phyloP scores from a whole-genome alignment of 306 rosid species.

The Dalbergia oliveri region DNA sequence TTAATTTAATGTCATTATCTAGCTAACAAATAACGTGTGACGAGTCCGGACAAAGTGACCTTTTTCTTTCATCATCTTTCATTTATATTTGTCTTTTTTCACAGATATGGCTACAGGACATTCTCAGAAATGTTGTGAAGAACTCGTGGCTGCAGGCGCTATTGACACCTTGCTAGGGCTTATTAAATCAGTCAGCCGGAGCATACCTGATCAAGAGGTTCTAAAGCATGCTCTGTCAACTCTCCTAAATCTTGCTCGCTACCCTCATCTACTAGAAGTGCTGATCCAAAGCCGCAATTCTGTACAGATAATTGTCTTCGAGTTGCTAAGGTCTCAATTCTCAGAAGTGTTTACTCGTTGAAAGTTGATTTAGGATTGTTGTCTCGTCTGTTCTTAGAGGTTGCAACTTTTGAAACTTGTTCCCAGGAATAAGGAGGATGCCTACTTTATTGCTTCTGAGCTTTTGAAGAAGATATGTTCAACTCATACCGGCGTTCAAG shows the following conservation, averaged over 20 bases:
- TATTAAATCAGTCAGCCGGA: conserved; percentile 79
- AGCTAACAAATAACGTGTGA: not conserved
- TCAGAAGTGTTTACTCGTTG: not conserved
- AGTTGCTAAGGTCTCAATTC: conserved; percentile 67
- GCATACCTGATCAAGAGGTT: conserved; percentile 90
- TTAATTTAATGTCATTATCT: not conserved
- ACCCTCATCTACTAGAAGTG: conserved; percentile 74
- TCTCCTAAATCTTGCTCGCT: conserved; percentile 83
- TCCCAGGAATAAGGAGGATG: conserved; percentile 90
- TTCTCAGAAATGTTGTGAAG: conserved; percentile 92
- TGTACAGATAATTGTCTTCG: conserved; percentile 66
- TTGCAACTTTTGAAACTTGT: conserved; percentile 24
- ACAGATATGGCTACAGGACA: conserved; percentile 86
- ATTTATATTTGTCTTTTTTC: conserved; percentile 10
- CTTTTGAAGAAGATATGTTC: conserved; percentile 73
- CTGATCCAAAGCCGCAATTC: conserved; percentile 64
- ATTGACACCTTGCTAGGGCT: conserved; percentile 74
- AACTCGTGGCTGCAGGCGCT: conserved; percentile 88
- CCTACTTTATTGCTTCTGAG: conserved; percentile 77
- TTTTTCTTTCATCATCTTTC: not conserved
- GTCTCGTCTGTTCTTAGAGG: not conserved
- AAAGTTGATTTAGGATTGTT: conserved; percentile 29
- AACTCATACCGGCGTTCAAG: conserved; percentile 61
- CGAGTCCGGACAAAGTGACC: not conserved
- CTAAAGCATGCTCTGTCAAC: conserved; percentile 78